Percentiles rank a stretch among this genome's conserved stretches.
Conservation (phyloP, 2,329 filamentous ascomycete species). For the Diaporthe velutina region DNA sequence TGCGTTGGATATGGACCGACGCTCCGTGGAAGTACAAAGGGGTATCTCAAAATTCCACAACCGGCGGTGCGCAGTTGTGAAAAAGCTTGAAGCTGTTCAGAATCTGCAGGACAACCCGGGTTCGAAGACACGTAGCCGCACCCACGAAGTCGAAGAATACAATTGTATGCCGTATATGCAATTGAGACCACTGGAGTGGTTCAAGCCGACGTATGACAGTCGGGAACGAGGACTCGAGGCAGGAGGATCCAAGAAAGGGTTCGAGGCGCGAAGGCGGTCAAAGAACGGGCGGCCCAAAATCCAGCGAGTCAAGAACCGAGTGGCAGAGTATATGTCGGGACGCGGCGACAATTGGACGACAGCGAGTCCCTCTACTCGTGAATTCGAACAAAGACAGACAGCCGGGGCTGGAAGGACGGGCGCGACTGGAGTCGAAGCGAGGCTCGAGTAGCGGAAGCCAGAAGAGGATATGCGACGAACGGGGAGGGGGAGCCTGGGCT, state of each 20-base stretch:
- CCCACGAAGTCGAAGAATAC: constrained; percentile 37
- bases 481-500: constrained; percentile 20
- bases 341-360: constrained; percentile 27
- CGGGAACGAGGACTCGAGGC: constrained; percentile 32
- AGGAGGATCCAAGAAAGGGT: constrained; percentile 10
- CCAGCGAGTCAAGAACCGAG: constrained; percentile 36
- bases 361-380: constrained; percentile 32
- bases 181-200: constrained; percentile 21
- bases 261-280: constrained; percentile 36
- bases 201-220: constrained; percentile 29
- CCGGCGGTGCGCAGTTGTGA: constrained; percentile 25
- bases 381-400: constrained; percentile 38
- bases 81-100: constrained; percentile 33
- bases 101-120: constrained; percentile 37
- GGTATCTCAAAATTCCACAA: constrained; percentile 41
- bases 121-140: constrained; percentile 33
- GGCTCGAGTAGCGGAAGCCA: constrained; percentile 27
- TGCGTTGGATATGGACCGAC: constrained; percentile 45
- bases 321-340: constrained; percentile 25
- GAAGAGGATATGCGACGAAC: constrained; percentile 37
- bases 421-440: constrained; percentile 32
- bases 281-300: constrained; percentile 38
- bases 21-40: constrained; percentile 37
- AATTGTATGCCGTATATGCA: constrained; percentile 39
- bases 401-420: constrained; percentile 33